Conservation (phyloP, 306 rosid species). For the Comarum palustre region DNA sequence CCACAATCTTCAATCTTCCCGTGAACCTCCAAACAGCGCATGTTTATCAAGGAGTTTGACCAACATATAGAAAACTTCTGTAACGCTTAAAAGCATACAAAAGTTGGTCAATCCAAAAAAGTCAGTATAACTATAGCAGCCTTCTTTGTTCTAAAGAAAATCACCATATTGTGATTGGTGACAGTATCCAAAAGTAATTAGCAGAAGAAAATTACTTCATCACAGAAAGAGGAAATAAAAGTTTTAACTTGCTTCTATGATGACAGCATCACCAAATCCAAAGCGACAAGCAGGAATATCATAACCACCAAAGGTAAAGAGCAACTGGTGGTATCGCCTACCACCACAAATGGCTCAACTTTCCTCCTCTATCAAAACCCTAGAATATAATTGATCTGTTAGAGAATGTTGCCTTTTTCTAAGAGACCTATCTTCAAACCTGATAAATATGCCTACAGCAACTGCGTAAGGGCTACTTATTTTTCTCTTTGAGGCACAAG, state of each 20-base stretch:
- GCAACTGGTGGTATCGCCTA: slow-evolving; percentile 80
- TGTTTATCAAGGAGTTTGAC: not conserved
- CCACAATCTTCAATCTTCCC: not conserved
- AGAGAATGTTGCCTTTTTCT: not conserved
- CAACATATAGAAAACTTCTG: not conserved
- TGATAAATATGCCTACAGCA: not conserved
- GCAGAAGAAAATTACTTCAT: not conserved
- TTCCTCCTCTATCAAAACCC: slow-evolving; percentile 93
- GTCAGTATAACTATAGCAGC: not conserved
- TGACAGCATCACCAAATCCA: slow-evolving; percentile 96
- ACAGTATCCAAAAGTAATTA: not conserved
- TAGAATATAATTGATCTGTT: slow-evolving; percentile 23
- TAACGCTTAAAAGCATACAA: not conserved
- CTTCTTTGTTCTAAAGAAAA: not conserved
- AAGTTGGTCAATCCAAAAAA: not conserved
- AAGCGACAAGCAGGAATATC: slow-evolving; percentile 92
- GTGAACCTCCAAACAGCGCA: not conserved
- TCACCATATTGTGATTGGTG: not conserved
- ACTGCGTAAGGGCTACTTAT: not conserved
- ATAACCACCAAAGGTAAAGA: slow-evolving; percentile 92
- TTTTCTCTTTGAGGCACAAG: not conserved
- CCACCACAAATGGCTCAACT: slow-evolving; percentile 98
- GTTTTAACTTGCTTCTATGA: slow-evolving; percentile 70
- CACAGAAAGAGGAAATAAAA: not conserved
- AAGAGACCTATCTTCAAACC: not conserved